Base-by-base conservation (phyloP, 2,329 filamentous ascomycete genomes). In the Lecanosticta acicola region DNA sequence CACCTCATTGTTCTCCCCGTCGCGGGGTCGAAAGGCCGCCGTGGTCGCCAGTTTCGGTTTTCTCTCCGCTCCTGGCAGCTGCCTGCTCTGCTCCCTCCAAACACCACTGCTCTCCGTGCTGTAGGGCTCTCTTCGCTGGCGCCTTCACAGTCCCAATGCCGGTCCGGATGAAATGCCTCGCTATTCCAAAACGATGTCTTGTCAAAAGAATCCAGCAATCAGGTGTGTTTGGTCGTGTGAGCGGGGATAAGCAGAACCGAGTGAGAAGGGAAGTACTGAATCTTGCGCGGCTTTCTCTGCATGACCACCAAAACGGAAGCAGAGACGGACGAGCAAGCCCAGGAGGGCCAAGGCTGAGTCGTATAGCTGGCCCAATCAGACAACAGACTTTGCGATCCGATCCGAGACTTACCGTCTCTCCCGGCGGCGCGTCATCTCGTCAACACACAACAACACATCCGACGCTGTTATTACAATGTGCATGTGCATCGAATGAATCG, bases 1-100 rank as follows among this genome's bases (percentile, higher is more conserved):
- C 24, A 29, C 39, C 46, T 52, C 59, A 59, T 60, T 50, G 53
- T 54, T 48, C 46, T 60, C 55, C 56, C 58, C 54, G 45, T 60
- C 50, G 41, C 48, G 60, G 58, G 60, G 51, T 48, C 48, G 48
- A 32, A 36, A 29, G 32, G 49, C 44, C 34, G 52, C 45, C 36
- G 54, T 38, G 54, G 51, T 51, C 54, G 60, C 60, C 61, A 64
- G 59, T 42, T 35, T 18, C 16, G 33, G 7, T 35, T 8, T 5
- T 35, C 7, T n/a, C 16, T 7, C 33, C n/a, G 29, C 16, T 37
- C 35, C 16, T 37, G 14, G 16, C 35, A 37, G 19, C 16, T 19
- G 43, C 46, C 45, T n/a, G n/a, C n/a, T n/a, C n/a, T n/a, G n/a
- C n/a, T n/a, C n/a, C 24, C 24, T 11, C 5, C 5, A 5, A 29